Evolutionary conservation across 306 rosid species (phyloP), one percentile per base, ranked within the genome.

Genomic region (Rosa persica): DNA sequence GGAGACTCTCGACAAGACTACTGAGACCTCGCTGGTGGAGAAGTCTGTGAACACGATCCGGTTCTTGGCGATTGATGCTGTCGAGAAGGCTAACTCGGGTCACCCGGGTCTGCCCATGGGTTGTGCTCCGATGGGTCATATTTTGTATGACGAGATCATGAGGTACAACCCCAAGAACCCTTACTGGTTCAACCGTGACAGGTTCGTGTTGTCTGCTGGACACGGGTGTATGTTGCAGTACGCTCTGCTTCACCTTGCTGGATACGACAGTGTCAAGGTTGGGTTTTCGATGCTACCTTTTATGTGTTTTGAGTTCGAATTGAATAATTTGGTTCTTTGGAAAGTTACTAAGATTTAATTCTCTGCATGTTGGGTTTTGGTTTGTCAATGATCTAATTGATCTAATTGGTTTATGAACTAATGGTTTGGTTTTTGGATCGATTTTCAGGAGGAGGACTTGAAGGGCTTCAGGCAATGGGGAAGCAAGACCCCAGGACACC

Each of bases 31-130:
- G 5, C 73, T 95, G 42, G 87, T 93, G 0, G 99, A 91, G 36
- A 93, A 95, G 75, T 95, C 99, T 73, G 73, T 95, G 40, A 95
- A 95, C 87, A 87, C 98, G 85, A 95, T 95, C 89, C 92, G 99
- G 3, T 95, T 95, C 80, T 72, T 95, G 38, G 86, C 99, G 0
- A 70, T 95, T 44, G 99, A 92, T 75, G 88, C 99, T 0, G 99
- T 92, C 0, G 99, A 95, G 85, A 95, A 93, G 81, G 99, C 99
- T 0, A 95, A 89, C 52, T 93, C 98, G 49, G 99, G 99, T 39
- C 99, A 95, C 78, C 99, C 98, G 39, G 99, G 99, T 51, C 40
- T 95, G 30, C 99, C 99, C 22, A 95, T 95, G 99, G 99, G 99
- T 0, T 95, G 99, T 67, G 99, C 99, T 19, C 99, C 99, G 5